These are phyloP conservation scores for Nannochloris sp. DNA, from an alignment of 139 green algal genomes.

Conservation along the genomic window DNA sequence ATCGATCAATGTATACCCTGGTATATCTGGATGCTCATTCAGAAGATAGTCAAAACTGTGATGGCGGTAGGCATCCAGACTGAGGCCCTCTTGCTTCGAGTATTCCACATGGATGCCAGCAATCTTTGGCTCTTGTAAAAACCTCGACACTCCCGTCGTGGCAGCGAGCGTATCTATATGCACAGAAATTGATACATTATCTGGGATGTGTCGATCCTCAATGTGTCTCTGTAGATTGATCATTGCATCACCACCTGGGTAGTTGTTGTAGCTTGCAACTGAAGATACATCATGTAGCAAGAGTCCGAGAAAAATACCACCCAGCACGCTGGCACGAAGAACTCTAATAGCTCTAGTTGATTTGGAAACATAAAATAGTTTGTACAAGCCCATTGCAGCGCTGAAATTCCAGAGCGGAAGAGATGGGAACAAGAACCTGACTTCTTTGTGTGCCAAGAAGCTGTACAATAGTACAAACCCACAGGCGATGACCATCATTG, in stretches of 20 bases:
- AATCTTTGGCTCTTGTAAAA: slow-evolving; percentile 28
- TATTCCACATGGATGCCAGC: slow-evolving; percentile 35
- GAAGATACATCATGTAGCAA: not conserved
- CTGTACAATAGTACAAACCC: slow-evolving; percentile 68
- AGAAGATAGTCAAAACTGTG: slow-evolving; percentile 36
- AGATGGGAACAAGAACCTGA: slow-evolving; percentile 72
- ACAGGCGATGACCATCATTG: slow-evolving; percentile 11
- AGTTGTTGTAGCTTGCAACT: slow-evolving; percentile 36
- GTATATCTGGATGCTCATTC: slow-evolving; percentile 14
- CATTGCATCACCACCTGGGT: slow-evolving; percentile 56
- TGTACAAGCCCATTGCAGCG: slow-evolving; percentile 31
- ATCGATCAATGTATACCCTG: slow-evolving; percentile 22
- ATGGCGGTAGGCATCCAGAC: slow-evolving; percentile 1
- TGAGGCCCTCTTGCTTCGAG: slow-evolving; percentile 38
- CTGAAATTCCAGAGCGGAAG: slow-evolving; percentile 65
- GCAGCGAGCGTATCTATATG: slow-evolving; percentile 56
- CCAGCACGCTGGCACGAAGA: not conserved
- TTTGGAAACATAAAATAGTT: not conserved
- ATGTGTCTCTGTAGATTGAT: slow-evolving; percentile 27
- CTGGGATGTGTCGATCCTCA: not conserved
- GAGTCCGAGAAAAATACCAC: not conserved
- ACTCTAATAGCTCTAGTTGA: not conserved
- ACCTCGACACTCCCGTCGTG: slow-evolving; percentile 68
- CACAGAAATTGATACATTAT: slow-evolving; percentile 15
- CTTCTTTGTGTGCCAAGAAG: slow-evolving; percentile 65